Percentiles rank a stretch among this genome's conserved stretches.
These are phyloP conservation scores for Aspergillus aculeatinus DNA, from an alignment of 2,329 filamentous ascomycete species.

Conservation along the genomic window DNA sequence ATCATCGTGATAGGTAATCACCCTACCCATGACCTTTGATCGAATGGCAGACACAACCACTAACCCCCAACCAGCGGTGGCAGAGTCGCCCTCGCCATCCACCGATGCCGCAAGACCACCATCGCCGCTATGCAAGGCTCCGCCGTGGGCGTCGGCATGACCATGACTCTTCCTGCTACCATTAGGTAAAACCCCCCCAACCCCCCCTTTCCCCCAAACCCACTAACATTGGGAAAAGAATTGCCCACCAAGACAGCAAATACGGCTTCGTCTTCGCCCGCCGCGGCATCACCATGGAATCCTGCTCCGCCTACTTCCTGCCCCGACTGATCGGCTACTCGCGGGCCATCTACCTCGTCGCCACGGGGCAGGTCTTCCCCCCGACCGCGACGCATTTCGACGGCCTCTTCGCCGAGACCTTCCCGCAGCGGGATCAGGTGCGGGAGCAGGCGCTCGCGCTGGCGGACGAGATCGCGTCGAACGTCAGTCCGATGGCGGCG, in stretches of 20 bases:
- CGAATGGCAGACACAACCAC: background rate
- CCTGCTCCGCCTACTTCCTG: constrained; percentile 69
- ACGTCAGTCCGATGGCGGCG: constrained; percentile 64
- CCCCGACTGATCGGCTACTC: constrained; percentile 63
- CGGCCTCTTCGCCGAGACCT: constrained; percentile 64
- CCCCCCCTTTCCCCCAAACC: too few species aligned
- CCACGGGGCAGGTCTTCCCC: constrained; percentile 62
- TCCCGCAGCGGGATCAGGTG: constrained; percentile 59
- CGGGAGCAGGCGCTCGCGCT: constrained; percentile 64
- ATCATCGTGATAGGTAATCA: constrained; percentile 53
- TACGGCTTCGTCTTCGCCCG: constrained; percentile 73
- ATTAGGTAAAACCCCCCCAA: constrained; percentile 37
- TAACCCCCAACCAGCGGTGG: constrained; percentile 28
- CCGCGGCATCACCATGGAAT: constrained; percentile 70
- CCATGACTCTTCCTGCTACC: constrained; percentile 58
- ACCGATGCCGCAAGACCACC: constrained; percentile 57
- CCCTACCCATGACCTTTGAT: too few species aligned
- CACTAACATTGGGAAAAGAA: constrained; percentile 27
- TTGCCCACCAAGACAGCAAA: constrained; percentile 60
- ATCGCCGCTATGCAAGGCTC: constrained; percentile 58
- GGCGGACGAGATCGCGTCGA: constrained; percentile 64
- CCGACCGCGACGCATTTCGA: constrained; percentile 50
- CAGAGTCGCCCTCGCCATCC: constrained; percentile 50
- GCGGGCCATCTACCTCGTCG: constrained; percentile 45
- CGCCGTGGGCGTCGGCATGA: constrained; percentile 59